Percentiles rank a stretch among this genome's conserved stretches.
These are phyloP conservation scores for Brettanomyces sp. DNA, from an alignment of 805 yeast species.

Conservation along the genomic window DNA sequence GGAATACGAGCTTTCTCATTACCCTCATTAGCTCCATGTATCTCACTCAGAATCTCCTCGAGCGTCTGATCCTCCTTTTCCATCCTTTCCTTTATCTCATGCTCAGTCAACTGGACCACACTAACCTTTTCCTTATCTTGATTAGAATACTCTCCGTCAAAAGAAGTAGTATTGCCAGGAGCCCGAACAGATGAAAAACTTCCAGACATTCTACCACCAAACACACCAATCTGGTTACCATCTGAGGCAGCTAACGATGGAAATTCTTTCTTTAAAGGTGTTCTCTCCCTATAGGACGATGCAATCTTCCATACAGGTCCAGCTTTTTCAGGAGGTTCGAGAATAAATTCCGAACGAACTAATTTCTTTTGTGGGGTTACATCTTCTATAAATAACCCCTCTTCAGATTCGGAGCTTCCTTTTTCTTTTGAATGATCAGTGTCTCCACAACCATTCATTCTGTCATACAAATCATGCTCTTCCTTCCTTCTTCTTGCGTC, in stretches of 20 bases:
- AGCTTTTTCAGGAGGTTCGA: conserved; percentile 32
- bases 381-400: not conserved
- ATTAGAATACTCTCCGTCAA: too few species aligned
- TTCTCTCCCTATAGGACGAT: conserved; percentile 31
- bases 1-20: conserved; percentile 38
- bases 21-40: not conserved
- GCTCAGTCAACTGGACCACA: conserved; percentile 2
- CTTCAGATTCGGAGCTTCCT: not conserved
- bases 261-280: conserved; percentile 33
- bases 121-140: too few species aligned
- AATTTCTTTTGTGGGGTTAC: not conserved
- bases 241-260: conserved; percentile 8
- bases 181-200: too few species aligned
- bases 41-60: conserved; percentile 2
- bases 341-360: conserved; percentile 21
- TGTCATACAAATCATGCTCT: too few species aligned
- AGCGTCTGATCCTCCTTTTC: conserved; percentile 1
- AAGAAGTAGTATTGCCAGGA: too few species aligned
- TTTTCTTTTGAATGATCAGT: not conserved
- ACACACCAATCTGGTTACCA: conserved; percentile 7
- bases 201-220: conserved; percentile 13
- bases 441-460: not conserved
- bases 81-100: conserved; percentile 1
- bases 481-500: too few species aligned
- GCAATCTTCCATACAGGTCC: conserved; percentile 46